Evolutionary conservation across 2,329 filamentous ascomycete species (phyloP).

Genomic region (Aspergillus sp.): DNA sequence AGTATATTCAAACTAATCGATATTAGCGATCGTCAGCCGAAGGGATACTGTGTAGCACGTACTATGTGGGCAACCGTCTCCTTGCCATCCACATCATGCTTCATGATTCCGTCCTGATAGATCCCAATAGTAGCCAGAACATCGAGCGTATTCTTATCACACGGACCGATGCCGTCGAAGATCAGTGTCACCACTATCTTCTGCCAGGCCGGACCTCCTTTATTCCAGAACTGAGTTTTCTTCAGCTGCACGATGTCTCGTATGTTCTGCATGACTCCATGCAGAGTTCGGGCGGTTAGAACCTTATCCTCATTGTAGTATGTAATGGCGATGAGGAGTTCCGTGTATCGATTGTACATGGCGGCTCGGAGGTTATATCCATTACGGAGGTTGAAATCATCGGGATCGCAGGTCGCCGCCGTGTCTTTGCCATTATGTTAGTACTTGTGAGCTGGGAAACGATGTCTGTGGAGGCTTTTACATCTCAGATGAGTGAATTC

Average conservation of each 20-base stretch:
- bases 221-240: conserved; percentile 98
- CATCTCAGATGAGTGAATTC: conserved; percentile 97
- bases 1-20: conserved; percentile 75
- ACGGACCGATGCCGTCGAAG: conserved; percentile 95
- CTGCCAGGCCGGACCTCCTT: conserved; percentile 95
- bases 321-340: conserved; percentile 93
- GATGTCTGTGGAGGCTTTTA: conserved; percentile 31
- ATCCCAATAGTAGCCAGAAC: conserved; percentile 90
- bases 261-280: conserved; percentile 98
- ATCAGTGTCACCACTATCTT: conserved; percentile 96
- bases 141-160: conserved; percentile 90
- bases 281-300: conserved; percentile 81
- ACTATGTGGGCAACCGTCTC: conserved; percentile 87
- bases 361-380: conserved; percentile 95
- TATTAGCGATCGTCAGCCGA: neutral
- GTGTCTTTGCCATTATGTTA: conserved; percentile 56
- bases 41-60: conserved; percentile 16
- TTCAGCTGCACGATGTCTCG: conserved; percentile 97
- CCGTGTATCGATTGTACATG: conserved; percentile 98
- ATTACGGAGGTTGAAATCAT: conserved; percentile 97
- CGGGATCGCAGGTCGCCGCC: conserved; percentile 92
- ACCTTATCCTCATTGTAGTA: conserved; percentile 99
- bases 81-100: conserved; percentile 93
- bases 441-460: neutral
- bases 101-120: conserved; percentile 97